Conservation (phyloP, 805 yeast genomes). For the Kodamaea fukazawae region DNA sequence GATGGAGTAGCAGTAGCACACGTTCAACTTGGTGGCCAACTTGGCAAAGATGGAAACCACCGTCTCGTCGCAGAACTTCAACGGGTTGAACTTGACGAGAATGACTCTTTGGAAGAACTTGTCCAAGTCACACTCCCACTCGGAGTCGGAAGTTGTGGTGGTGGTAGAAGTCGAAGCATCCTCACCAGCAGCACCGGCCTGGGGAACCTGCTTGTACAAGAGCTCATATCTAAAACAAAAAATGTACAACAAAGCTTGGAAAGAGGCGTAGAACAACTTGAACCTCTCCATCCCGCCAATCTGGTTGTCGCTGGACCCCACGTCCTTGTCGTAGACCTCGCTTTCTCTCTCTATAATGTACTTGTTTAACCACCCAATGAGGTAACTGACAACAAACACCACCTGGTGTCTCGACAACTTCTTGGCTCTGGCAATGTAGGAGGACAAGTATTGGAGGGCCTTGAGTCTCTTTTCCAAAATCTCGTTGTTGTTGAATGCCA, state of each 20-base stretch:
- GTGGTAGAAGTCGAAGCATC: not conserved
- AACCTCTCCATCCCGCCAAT: slow-evolving; percentile 83
- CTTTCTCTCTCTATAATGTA: slow-evolving; percentile 81
- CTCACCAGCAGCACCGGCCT: not conserved
- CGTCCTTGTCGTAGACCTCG: slow-evolving; percentile 57
- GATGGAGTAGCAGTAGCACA: slow-evolving; percentile 89
- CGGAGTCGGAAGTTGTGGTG: slow-evolving; percentile 20
- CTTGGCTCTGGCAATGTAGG: slow-evolving; percentile 85
- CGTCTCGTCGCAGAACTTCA: slow-evolving; percentile 89
- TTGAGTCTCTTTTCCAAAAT: slow-evolving; percentile 74
- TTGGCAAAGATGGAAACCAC: slow-evolving; percentile 93
- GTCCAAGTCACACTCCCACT: slow-evolving; percentile 81
- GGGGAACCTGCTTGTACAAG: slow-evolving; percentile 40
- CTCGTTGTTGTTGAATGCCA: slow-evolving; percentile 70
- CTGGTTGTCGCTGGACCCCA: slow-evolving; percentile 19
- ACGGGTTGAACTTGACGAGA: slow-evolving; percentile 86
- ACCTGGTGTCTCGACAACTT: slow-evolving; percentile 69
- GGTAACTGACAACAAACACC: slow-evolving; percentile 74
- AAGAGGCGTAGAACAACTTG: slow-evolving; percentile 83
- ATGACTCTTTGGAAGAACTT: slow-evolving; percentile 84
- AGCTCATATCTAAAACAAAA: slow-evolving; percentile 81
- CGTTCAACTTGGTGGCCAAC: slow-evolving; percentile 83
- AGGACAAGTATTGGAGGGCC: slow-evolving; percentile 87
- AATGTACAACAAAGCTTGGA: slow-evolving; percentile 86
- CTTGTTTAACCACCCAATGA: slow-evolving; percentile 79